Percentiles rank a stretch among this genome's conserved stretches.
These are phyloP conservation scores for Cladosporium sp. DNA, from an alignment of 2,329 filamentous ascomycete genomes.

Conservation along the genomic window DNA sequence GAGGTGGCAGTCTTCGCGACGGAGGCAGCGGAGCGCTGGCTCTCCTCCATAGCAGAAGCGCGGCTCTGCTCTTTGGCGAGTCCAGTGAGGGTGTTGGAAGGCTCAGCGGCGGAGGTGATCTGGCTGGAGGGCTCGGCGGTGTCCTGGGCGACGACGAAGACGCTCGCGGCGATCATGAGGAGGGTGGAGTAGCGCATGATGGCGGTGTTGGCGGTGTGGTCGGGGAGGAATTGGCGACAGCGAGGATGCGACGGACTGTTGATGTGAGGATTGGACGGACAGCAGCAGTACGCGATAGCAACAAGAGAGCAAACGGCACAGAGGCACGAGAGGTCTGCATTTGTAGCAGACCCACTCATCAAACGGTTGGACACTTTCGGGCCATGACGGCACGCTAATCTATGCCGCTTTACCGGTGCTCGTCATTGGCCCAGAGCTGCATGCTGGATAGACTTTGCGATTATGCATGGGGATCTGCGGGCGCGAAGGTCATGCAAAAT, in stretches of 20 bases:
- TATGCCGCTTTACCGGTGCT: not conserved
- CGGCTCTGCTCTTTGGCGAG: constrained; percentile 6
- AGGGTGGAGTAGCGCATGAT: constrained; percentile 12
- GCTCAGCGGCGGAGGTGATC: not conserved
- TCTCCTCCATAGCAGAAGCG: constrained; percentile 10
- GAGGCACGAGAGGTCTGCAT: not conserved
- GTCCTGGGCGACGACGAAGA: constrained; percentile 10
- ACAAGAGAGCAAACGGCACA: not conserved
- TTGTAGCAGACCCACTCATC: not conserved
- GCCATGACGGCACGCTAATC: not conserved
- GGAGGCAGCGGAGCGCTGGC: constrained; percentile 6
- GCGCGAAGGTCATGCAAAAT: not conserved
- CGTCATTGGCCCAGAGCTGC: not conserved
- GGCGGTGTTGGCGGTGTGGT: not conserved
- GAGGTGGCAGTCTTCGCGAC: not conserved
- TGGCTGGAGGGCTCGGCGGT: not conserved
- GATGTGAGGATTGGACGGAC: not conserved
- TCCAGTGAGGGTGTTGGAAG: constrained; percentile 11
- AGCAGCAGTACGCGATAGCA: constrained; percentile 9
- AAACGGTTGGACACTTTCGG: constrained; percentile 1
- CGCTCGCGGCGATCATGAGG: constrained; percentile 11
- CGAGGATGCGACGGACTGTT: constrained; percentile 11
- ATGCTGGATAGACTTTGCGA: not conserved
- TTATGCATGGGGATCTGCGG: constrained; percentile 8
- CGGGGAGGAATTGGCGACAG: not conserved